Evolutionary conservation across 129 eudicot species (phyloP).

Genomic region (Centrapalus pauciflorus): DNA sequence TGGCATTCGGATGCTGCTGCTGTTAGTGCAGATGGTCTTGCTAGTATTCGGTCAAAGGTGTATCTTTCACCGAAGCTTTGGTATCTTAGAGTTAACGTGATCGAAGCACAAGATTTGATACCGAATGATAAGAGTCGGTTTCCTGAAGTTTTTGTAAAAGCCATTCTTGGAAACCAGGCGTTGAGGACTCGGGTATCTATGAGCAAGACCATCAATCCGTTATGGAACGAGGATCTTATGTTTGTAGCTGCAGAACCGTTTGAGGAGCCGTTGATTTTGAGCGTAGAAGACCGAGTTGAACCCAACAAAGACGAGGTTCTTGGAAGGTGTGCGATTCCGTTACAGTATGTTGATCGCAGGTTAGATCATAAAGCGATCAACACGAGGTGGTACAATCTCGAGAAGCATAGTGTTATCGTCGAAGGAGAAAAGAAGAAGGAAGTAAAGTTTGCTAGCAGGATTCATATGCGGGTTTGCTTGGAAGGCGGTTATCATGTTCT

Average conservation of each 20-base stretch:
- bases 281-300: conserved; percentile 39
- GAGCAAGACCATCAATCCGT: conserved; percentile 31
- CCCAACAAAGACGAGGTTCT: conserved; percentile 41
- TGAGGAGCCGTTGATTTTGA: conserved; percentile 43
- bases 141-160: conserved; percentile 47
- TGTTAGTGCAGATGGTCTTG: conserved; percentile 31
- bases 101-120: conserved; percentile 44
- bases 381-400: conserved; percentile 44
- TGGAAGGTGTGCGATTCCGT: conserved; percentile 35
- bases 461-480: conserved; percentile 44
- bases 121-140: conserved; percentile 20
- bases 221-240: conserved; percentile 59
- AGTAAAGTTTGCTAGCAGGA: conserved; percentile 33
- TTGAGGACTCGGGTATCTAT: conserved; percentile 29
- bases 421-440: conserved; percentile 40
- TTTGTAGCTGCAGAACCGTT: conserved; percentile 53
- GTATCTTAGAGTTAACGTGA: conserved; percentile 48
- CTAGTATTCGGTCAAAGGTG: conserved; percentile 40
- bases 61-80: conserved; percentile 57
- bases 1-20: conserved; percentile 49
- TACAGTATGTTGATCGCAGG: conserved; percentile 33
- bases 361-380: conserved; percentile 36
- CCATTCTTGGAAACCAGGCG: conserved; percentile 36
- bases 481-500: conserved; percentile 62
- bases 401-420: conserved; percentile 18